phyloP scores from a whole-genome alignment of 129 eudicot genomes.

The Centrapalus pauciflorus region DNA sequence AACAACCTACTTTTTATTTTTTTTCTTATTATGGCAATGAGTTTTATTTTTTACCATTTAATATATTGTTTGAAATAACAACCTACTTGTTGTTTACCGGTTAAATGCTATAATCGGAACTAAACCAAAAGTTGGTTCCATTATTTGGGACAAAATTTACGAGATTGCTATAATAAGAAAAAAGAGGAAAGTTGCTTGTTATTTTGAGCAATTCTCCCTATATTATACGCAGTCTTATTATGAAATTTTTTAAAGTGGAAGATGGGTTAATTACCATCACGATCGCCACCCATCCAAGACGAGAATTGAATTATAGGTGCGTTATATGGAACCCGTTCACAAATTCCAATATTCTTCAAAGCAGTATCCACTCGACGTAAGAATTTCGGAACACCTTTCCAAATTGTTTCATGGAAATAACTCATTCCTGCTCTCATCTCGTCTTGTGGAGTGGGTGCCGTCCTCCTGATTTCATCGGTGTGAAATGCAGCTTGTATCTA shows the following conservation, averaged over 20 bases:
- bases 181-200: too few relatives aligned
- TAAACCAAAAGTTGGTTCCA: too few relatives aligned
- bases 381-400: slow-evolving; percentile 90
- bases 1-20: too few relatives aligned
- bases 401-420: slow-evolving; percentile 85
- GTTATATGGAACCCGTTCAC: slow-evolving; percentile 81
- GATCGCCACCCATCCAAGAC: slow-evolving; percentile 96
- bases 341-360: slow-evolving; percentile 73
- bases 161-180: too few relatives aligned
- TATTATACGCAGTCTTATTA: too few relatives aligned
- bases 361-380: slow-evolving; percentile 86
- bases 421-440: slow-evolving; percentile 98
- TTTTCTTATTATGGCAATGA: too few relatives aligned
- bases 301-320: slow-evolving; percentile 91
- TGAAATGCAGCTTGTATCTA: slow-evolving; percentile 96
- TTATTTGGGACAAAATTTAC: too few relatives aligned
- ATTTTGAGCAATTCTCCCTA: too few relatives aligned
- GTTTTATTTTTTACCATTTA: too few relatives aligned
- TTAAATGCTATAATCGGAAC: too few relatives aligned
- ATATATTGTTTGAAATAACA: too few relatives aligned
- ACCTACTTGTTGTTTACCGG: too few relatives aligned
- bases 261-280: slow-evolving; percentile 71
- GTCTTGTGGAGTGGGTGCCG: slow-evolving; percentile 80
- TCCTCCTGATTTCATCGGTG: slow-evolving; percentile 82
- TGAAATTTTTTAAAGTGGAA: not conserved